Percentiles rank a stretch among this genome's conserved stretches.
phyloP scores from a whole-genome alignment of 176 grass and related monocot species.

The Oryza glaberrima region DNA sequence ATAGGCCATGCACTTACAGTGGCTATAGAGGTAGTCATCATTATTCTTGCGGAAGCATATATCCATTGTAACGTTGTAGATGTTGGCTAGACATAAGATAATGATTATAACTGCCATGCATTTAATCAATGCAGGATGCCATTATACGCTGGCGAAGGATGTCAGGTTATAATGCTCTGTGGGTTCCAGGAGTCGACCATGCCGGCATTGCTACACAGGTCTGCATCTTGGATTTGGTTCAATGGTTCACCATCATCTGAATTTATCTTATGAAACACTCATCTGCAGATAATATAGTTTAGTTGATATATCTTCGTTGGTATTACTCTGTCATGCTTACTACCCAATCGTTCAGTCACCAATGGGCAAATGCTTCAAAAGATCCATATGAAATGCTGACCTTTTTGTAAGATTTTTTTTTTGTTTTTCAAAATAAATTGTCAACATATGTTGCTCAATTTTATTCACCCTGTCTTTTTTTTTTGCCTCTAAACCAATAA shows the following conservation, averaged over 20 bases:
- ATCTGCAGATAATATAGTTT: neutral
- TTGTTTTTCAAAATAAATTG: neutral
- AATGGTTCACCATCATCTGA: neutral
- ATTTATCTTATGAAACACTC: neutral
- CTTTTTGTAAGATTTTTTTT: neutral
- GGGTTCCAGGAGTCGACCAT: conserved; percentile 69
- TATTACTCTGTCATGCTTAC: neutral
- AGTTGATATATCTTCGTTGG: neutral
- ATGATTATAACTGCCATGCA: neutral
- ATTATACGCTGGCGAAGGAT: conserved; percentile 64
- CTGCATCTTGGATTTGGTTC: neutral
- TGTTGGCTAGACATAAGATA: neutral
- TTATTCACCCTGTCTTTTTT: neutral
- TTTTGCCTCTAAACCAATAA: conserved; percentile 9
- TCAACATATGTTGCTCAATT: neutral
- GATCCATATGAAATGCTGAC: neutral
- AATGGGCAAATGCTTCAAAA: neutral
- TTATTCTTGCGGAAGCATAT: neutral
- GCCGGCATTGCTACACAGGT: conserved; percentile 75
- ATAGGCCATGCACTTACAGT: conserved; percentile 65
- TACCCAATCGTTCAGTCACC: neutral
- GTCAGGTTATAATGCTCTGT: conserved; percentile 64
- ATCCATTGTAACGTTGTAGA: neutral
- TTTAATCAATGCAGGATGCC: conserved; percentile 48
- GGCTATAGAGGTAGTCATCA: conserved; percentile 51